These are phyloP conservation scores for Pelagomonas calceolata DNA, from an alignment of 108 stramenopile genomes.

Conservation along the genomic window DNA sequence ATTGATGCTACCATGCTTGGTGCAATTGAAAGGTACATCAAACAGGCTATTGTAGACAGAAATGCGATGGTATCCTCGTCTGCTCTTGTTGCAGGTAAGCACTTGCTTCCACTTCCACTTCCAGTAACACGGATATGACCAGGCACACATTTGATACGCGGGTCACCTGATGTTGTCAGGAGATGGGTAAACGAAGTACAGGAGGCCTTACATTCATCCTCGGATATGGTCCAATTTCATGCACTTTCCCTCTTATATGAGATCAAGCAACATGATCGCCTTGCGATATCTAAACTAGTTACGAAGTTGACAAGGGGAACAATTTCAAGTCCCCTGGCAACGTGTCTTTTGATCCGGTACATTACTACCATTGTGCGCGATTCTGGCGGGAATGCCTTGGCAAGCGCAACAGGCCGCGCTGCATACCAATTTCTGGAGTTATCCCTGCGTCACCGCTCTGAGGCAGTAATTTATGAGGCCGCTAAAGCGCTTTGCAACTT, in stretches of 20 bases:
- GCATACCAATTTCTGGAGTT: slow-evolving; percentile 87
- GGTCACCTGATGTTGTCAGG: slow-evolving; percentile 17
- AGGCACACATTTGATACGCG: slow-evolving; percentile 26
- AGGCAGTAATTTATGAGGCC: slow-evolving; percentile 98
- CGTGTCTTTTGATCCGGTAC: slow-evolving; percentile 90
- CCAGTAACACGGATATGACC: too few relatives aligned
- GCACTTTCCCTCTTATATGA: slow-evolving; percentile 96
- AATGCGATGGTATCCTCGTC: slow-evolving; percentile 86
- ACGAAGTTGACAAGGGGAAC: slow-evolving; percentile 69
- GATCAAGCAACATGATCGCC: slow-evolving; percentile 89
- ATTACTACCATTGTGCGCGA: slow-evolving; percentile 58
- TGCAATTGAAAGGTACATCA: slow-evolving; percentile 95
- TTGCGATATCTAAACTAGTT: slow-evolving; percentile 91
- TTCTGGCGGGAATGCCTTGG: slow-evolving; percentile 19
- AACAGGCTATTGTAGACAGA: slow-evolving; percentile 95
- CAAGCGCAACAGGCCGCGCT: slow-evolving; percentile 53
- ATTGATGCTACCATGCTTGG: slow-evolving; percentile 96
- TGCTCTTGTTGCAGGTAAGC: slow-evolving; percentile 62
- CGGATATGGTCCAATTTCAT: slow-evolving; percentile 98
- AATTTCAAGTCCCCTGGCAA: slow-evolving; percentile 76
- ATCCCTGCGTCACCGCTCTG: slow-evolving; percentile 78
- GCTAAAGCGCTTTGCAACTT: slow-evolving; percentile 92
- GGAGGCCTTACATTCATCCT: slow-evolving; percentile 73
- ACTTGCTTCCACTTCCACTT: too few relatives aligned
- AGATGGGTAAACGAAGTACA: slow-evolving; percentile 88